Evolutionary conservation across 2,329 filamentous ascomycete genomes (phyloP), one percentile per base, ranked within the genome.

Genomic region (Calonectria honghensis): DNA sequence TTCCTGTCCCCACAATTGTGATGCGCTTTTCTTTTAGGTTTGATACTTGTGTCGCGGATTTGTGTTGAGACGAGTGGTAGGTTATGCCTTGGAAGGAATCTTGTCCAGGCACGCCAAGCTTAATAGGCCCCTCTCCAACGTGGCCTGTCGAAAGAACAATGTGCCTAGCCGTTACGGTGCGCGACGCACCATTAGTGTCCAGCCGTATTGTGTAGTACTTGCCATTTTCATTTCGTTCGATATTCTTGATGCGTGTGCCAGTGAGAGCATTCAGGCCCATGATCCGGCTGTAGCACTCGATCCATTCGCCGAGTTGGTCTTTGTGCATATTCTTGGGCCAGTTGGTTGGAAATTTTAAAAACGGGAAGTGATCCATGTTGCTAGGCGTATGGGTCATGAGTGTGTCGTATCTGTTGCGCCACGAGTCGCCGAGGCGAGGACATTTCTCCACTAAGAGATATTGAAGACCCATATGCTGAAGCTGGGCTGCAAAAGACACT

Each of bases 351-450:
- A 54, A 54, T 6, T 54, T 32, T 16, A 54, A 54, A 18, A 54
- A 54, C 9, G 51, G 51, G 4, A 54, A 54, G 13, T 54, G 29
- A 32, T 54, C 51, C 51, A 54, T 54, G 16, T 54, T 20, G 29
- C 51, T 54, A 11, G 51, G 51, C 29, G 51, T 54, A 54, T 54
- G 51, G 18, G 51, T 54, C 51, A 20, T 54, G 51, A 54, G 51
- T 10, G 29, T 54, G 6, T 54, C 51, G 29, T 54, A 54, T 32
- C 51, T 54, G 27, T 54, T 32, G 16, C 51, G 51, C 51, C 51
- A 54, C 16, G 51, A 54, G 16, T 54, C 51, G 16, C 51, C 51
- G 7, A 54, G 27, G 27, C 51, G 51, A 32, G 29, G 27, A 32
- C 20, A 9, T 32, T 54, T 54, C 14, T 54, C 51, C 16, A 54